Evolutionary conservation across 1,139 yeast genomes (phyloP).

Genomic region (Debaryomycetaceae sp.): DNA sequence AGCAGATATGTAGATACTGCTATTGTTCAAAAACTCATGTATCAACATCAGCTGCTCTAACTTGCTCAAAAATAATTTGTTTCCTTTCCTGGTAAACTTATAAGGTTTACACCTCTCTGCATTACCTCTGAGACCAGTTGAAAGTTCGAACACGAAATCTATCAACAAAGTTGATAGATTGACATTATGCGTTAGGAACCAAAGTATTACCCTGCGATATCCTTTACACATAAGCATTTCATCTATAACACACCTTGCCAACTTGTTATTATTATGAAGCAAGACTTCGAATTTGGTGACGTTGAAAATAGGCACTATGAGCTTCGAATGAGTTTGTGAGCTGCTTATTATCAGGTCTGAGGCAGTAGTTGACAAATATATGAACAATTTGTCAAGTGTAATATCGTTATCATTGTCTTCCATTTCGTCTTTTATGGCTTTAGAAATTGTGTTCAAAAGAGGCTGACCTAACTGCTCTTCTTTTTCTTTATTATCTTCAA

Average conservation of each 20-base stretch:
- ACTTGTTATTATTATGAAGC: constrained; percentile 32
- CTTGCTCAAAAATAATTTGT: constrained; percentile 43
- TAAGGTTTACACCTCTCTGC: constrained; percentile 25
- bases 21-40: constrained; percentile 62
- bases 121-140: constrained; percentile 53
- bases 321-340: constrained; percentile 26
- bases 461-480: constrained; percentile 35
- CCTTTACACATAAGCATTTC: constrained; percentile 68
- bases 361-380: constrained; percentile 38
- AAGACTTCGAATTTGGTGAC: constrained; percentile 38
- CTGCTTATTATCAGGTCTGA: constrained; percentile 21
- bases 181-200: constrained; percentile 62
- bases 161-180: constrained; percentile 49
- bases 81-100: constrained; percentile 54
- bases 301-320: constrained; percentile 42
- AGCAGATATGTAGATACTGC: constrained; percentile 48
- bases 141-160: constrained; percentile 60
- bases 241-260: constrained; percentile 56
- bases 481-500: constrained; percentile 26
- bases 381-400: constrained; percentile 50
- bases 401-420: constrained; percentile 17
- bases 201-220: constrained; percentile 57
- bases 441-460: constrained; percentile 48
- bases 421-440: constrained; percentile 41
- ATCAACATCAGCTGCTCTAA: constrained; percentile 64